Conservation (phyloP, 768 basidiomycete genomes). For the Dioszegia crocea region DNA sequence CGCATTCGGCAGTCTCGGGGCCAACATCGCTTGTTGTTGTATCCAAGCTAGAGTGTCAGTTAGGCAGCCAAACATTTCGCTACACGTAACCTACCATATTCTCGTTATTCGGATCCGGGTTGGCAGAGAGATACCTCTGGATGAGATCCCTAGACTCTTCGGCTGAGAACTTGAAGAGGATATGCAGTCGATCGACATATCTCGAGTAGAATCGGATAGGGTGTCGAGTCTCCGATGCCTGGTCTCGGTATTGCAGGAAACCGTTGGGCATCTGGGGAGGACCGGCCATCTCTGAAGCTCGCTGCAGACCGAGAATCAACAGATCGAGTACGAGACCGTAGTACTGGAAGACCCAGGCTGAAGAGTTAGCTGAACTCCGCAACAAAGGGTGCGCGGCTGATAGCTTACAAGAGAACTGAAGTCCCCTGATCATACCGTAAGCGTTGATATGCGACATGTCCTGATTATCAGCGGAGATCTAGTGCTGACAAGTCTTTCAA, state of each 20-base stretch:
- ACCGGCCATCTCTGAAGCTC: conserved; percentile 98
- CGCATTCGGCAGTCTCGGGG: conserved; percentile 98
- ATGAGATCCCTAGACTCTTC: conserved; percentile 97
- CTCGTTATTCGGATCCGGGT: conserved; percentile 96
- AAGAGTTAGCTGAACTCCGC: conserved; percentile 39
- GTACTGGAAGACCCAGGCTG: conserved; percentile 98
- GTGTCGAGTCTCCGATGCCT: conserved; percentile 88
- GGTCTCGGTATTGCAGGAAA: conserved; percentile 95
- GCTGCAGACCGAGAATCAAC: conserved; percentile 91
- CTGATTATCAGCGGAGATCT: background rate
- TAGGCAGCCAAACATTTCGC: background rate
- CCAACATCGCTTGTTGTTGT: conserved; percentile 99
- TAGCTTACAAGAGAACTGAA: conserved; percentile 64
- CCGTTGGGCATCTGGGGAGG: conserved; percentile 97
- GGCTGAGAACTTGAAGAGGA: conserved; percentile 94
- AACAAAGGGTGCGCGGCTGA: background rate
- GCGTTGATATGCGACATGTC: conserved; percentile 98
- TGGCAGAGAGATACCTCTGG: conserved; percentile 92
- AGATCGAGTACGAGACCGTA: conserved; percentile 94
- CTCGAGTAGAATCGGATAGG: conserved; percentile 98
- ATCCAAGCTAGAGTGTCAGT: conserved; percentile 55
- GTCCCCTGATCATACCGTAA: conserved; percentile 91
- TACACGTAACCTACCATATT: conserved; percentile 66
- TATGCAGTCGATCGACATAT: conserved; percentile 90
- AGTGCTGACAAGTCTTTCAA: no score